Conservation (phyloP, 192 early-diverging fungal species). For the Backusella psychrophila region DNA sequence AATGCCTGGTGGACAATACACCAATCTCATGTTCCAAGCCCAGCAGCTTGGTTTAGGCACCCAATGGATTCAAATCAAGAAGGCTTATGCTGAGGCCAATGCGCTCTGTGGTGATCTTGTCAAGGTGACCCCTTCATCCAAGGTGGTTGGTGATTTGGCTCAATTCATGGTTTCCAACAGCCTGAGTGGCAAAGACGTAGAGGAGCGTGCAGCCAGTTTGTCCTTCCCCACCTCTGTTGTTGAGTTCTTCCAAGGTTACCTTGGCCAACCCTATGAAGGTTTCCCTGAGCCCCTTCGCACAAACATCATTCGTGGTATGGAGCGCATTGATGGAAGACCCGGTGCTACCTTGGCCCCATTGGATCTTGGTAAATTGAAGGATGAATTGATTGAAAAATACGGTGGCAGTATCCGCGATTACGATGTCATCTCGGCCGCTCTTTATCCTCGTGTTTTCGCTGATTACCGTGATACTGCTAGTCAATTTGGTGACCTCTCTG, state of each 20-base stretch:
- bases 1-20: constrained; percentile 98
- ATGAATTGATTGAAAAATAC: constrained; percentile 77
- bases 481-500: constrained; percentile 80
- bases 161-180: constrained; percentile 97
- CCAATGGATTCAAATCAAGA: constrained; percentile 93
- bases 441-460: constrained; percentile 92
- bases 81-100: constrained; percentile 89
- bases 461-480: constrained; percentile 73
- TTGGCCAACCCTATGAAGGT: constrained; percentile 92
- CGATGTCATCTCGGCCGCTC: constrained; percentile 81
- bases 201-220: constrained; percentile 68
- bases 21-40: constrained; percentile 96
- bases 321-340: constrained; percentile 79
- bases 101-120: constrained; percentile 91
- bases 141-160: constrained; percentile 96
- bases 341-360: constrained; percentile 78
- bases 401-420: constrained; percentile 79
- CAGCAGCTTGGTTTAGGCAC: constrained; percentile 90
- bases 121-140: constrained; percentile 96
- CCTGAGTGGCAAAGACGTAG: constrained; percentile 70
- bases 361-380: constrained; percentile 72
- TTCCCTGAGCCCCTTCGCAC: constrained; percentile 88
- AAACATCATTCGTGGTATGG: constrained; percentile 73
- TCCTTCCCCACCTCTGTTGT: constrained; percentile 94
- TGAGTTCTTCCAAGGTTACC: constrained; percentile 95